Evolutionary conservation across 148 eudicot genomes (phyloP), one percentile per base, ranked within the genome.

Genomic region (Arctostaphylos glauca): DNA sequence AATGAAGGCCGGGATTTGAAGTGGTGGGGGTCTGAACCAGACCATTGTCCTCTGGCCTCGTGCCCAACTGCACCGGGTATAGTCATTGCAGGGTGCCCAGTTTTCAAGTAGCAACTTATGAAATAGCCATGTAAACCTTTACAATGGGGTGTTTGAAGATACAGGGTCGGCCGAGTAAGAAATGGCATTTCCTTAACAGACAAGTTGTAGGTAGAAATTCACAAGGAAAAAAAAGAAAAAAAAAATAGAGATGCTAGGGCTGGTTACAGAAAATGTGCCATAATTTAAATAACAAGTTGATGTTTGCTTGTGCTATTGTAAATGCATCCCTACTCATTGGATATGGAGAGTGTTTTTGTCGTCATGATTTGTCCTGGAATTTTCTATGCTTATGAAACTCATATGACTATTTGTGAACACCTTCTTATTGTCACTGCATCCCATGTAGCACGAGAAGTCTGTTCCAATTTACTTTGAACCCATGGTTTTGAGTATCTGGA

Each of bases 21-120:
- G 76, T 96, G 99, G 99, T 96, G 99, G 99, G 99, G 99, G 38
- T 67, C 97, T 0, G 87, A 94, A 58, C 87, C 87, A 1, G 99
- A 96, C 75, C 99, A 94, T 74, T 96, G 98, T 77, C 97, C 99
- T 16, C 84, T 94, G 70, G 99, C 99, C 5, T 60, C 93, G 0
- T 96, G 98, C 87, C 99, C 99, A 3, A 96, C 98, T 0, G 97
- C 96, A 73, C 97, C 97, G 0, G 96, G 96, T 6, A 94, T 96
- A 48, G 58, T 79, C 48, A 96, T 94, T 19, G 21, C 55, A 72
- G 94, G 93, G 0, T 96, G 99, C 75, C 99, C 99, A 18, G 88
- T 91, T 86, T 89, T 91, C 83, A 80, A 86, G 84, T 86, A 83
- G 82, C 54, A 12, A 53, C 44, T 14, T 9, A 10, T n/a, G 12